A percentile compares a stretch with the other conserved stretches of the same genome.
Evolutionary conservation across 2,329 filamentous ascomycete species (phyloP).

Genomic region (Sporothrix sp.): DNA sequence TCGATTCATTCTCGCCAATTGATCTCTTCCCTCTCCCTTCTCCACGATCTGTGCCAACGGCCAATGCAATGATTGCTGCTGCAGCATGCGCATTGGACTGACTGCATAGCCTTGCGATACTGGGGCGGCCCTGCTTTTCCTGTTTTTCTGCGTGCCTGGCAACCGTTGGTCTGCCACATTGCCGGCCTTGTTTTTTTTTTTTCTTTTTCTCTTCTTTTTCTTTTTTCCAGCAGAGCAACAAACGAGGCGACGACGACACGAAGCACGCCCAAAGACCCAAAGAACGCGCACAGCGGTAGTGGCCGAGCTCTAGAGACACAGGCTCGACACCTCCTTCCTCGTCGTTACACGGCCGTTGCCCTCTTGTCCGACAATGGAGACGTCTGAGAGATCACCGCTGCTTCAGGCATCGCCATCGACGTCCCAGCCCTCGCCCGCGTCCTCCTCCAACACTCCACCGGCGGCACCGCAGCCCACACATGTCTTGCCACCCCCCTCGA

Average conservation of each 20-base stretch:
- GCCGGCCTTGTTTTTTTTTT: too few species aligned
- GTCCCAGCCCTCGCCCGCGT: background rate
- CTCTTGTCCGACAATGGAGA: conserved; percentile 9
- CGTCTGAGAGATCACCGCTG: conserved; percentile 20
- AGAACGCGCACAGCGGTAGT: background rate
- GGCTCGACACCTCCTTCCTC: background rate
- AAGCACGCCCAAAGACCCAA: background rate
- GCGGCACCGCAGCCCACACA: background rate
- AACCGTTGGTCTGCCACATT: background rate
- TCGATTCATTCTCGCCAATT: background rate
- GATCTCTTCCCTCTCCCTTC: too few species aligned
- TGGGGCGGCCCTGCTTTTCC: background rate
- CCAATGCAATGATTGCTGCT: conserved; percentile 3
- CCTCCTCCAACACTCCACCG: background rate
- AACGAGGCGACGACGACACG: background rate
- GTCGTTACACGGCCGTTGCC: background rate
- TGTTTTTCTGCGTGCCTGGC: background rate
- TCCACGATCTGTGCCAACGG: too few species aligned
- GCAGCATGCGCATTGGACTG: background rate
- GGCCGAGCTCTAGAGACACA: background rate
- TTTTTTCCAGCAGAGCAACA: background rate
- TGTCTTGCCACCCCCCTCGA: background rate
- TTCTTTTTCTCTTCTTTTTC: background rate
- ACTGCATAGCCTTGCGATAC: conserved; percentile 5
- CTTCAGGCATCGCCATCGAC: conserved; percentile 15